Conservation (phyloP, 495 filamentous ascomycete species). For the Aspergillus carlsbadensis region DNA sequence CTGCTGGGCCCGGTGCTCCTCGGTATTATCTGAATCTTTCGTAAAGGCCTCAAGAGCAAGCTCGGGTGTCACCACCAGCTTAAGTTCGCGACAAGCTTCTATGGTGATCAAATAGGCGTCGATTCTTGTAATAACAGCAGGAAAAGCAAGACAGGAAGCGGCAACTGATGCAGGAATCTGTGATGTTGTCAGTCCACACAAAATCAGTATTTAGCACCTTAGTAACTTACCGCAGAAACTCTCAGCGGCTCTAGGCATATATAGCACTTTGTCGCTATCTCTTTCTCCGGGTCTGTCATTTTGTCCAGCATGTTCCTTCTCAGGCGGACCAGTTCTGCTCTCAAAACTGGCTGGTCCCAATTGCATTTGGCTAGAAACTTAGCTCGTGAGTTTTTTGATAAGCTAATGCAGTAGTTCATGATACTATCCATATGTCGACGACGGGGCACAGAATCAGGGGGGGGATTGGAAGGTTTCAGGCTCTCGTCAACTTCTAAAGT, state of each 20-base stretch:
- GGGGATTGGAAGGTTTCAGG: conserved; percentile 52
- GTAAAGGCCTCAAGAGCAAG: conserved; percentile 88
- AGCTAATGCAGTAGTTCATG: conserved; percentile 61
- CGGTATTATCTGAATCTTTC: conserved; percentile 90
- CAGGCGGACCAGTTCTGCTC: conserved; percentile 68
- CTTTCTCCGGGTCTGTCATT: conserved; percentile 50
- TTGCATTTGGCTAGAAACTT: conserved; percentile 45
- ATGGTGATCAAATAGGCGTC: conserved; percentile 80
- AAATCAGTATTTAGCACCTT: background rate
- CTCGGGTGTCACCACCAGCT: conserved; percentile 58
- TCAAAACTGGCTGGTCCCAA: conserved; percentile 72
- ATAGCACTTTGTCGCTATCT: conserved; percentile 32
- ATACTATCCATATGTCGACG: conserved; percentile 58
- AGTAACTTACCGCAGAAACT: conserved; percentile 68
- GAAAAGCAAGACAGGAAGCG: conserved; percentile 69
- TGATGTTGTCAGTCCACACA: conserved; percentile 20
- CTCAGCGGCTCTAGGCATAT: conserved; percentile 64
- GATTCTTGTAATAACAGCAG: conserved; percentile 78
- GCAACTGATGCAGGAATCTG: conserved; percentile 66
- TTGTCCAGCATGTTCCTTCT: conserved; percentile 80
- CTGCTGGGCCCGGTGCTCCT: conserved; percentile 68
- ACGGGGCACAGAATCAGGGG: conserved; percentile 46
- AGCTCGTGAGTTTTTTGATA: conserved; percentile 53
- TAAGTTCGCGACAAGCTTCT: conserved; percentile 64
- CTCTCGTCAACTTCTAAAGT: conserved; percentile 34